Evolutionary conservation across 2,329 filamentous ascomycete species (phyloP).

Genomic region (Alternaria burnsii): DNA sequence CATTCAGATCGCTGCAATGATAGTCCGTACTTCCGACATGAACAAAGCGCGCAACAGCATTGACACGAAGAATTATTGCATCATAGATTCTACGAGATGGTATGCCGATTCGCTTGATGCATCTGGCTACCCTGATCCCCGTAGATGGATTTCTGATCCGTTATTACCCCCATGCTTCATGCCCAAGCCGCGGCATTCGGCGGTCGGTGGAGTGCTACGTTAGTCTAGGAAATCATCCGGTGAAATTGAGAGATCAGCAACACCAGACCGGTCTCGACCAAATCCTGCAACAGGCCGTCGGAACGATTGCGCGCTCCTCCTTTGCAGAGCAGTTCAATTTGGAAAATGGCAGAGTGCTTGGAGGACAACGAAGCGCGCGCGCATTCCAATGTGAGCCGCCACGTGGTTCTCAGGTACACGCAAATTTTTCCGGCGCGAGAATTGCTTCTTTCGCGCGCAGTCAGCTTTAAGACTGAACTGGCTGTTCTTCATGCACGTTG

Average conservation of each 20-base stretch:
- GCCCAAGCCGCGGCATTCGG: constrained; percentile 4
- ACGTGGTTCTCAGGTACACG: constrained; percentile 9
- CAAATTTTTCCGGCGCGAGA: constrained; percentile 4
- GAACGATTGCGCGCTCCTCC: constrained; percentile 12
- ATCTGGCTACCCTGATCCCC: neutral
- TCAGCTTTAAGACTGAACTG: constrained; percentile 30
- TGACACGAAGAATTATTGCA: neutral
- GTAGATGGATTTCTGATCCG: neutral
- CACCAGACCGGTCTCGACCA: constrained; percentile 15
- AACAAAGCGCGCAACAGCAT: neutral
- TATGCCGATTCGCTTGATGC: neutral
- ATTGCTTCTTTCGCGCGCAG: neutral
- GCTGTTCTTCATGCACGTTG: constrained; percentile 35
- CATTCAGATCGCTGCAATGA: constrained; percentile 1
- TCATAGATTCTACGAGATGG: neutral
- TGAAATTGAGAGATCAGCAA: constrained; percentile 17
- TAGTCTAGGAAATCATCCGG: constrained; percentile 12
- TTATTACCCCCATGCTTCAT: neutral
- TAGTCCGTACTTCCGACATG: constrained; percentile 1
- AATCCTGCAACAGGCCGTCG: constrained; percentile 7
- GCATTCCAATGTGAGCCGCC: neutral
- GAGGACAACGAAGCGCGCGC: neutral
- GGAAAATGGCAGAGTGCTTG: constrained; percentile 17
- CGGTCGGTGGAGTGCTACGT: constrained; percentile 14
- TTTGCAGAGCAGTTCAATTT: constrained; percentile 3